Evolutionary conservation across 345 rosid genomes (phyloP), one percentile per base, ranked within the genome.

Genomic region (Cardiospermum halicacabum): DNA sequence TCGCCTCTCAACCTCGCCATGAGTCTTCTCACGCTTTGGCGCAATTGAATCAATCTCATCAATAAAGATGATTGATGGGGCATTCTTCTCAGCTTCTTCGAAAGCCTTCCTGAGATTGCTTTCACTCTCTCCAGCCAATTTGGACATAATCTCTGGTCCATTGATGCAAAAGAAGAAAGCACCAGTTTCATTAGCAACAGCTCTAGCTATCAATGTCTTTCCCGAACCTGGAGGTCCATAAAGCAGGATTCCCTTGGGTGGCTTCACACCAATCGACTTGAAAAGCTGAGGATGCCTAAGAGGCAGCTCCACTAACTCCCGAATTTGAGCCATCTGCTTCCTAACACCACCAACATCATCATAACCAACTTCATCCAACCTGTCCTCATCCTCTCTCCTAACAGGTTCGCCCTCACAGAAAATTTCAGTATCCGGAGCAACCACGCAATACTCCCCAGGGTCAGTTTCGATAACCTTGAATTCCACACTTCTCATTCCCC

Each of bases 291-390:
- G 92, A 72, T 84, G 88, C 74, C 89, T 82, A 25, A 87, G 58
- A 2, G 89, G 89, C 5, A 87, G 75, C 78, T 84, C 92, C 58
- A 87, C 88, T 54, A 87, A 73, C 75, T 87, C 92, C 21, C 89
- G 80, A 72, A 84, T 87, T 74, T 84, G 89, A 68, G 89, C 89
- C 86, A 79, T 84, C 64, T 87, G 92, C 71, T 82, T 87, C 56
- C 89, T 66, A 31, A 87, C 88, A 71, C 92, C 89, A 72, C 89
- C 89, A 8, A 84, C 93, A 68, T 87, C 93, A 81, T 87, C 93
- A 76, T 87, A 87, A 19, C 92, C 87, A 42, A 84, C 75, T 50
- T 84, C 89, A 71, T 86, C 82, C 65, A 84, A 73, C 65, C 88
- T 84, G 7, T 84, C 87, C 66, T 87, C 89, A 63, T 87, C 93